phyloP scores from a whole-genome alignment of 2,329 filamentous ascomycete species.

The Stemphylium vesicarium region DNA sequence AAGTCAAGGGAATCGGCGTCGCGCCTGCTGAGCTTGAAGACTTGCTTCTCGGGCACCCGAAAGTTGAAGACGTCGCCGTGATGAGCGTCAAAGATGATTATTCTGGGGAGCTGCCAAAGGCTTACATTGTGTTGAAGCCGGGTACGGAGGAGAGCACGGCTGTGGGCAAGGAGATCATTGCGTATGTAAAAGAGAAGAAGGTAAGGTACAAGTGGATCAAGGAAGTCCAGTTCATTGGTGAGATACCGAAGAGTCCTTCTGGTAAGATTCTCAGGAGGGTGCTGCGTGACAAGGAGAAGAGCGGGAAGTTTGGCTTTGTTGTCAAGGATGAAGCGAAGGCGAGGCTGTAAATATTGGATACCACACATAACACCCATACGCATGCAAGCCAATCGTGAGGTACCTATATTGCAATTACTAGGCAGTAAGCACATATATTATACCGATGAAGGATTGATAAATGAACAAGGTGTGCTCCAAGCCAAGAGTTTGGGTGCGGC shows the following conservation, averaged over 20 bases:
- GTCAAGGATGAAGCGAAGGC: constrained; percentile 36
- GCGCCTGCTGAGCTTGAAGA: constrained; percentile 70
- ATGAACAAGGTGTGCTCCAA: too few relatives aligned
- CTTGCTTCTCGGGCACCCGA: constrained; percentile 62
- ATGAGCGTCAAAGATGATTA: constrained; percentile 62
- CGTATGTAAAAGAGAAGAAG: constrained; percentile 54
- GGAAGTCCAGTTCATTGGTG: constrained; percentile 55
- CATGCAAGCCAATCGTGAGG: too few relatives aligned
- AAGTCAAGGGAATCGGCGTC: constrained; percentile 68
- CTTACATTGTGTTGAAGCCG: constrained; percentile 52
- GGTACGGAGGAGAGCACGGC: constrained; percentile 37
- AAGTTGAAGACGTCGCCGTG: constrained; percentile 65
- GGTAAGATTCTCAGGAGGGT: constrained; percentile 58
- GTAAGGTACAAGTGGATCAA: constrained; percentile 56
- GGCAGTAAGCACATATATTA: too few relatives aligned
- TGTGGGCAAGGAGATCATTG: constrained; percentile 51
- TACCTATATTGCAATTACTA: too few relatives aligned
- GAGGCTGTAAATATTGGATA: constrained; percentile 45
- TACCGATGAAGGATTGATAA: too few relatives aligned
- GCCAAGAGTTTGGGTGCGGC: too few relatives aligned
- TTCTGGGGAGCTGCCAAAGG: constrained; percentile 55
- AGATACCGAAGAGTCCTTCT: constrained; percentile 56
- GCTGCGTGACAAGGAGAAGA: constrained; percentile 52
- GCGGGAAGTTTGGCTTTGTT: constrained; percentile 35
- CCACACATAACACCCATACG: too few relatives aligned